phyloP scores from a whole-genome alignment of 169 alveolate genomes.

The Plasmodium yoelii region DNA sequence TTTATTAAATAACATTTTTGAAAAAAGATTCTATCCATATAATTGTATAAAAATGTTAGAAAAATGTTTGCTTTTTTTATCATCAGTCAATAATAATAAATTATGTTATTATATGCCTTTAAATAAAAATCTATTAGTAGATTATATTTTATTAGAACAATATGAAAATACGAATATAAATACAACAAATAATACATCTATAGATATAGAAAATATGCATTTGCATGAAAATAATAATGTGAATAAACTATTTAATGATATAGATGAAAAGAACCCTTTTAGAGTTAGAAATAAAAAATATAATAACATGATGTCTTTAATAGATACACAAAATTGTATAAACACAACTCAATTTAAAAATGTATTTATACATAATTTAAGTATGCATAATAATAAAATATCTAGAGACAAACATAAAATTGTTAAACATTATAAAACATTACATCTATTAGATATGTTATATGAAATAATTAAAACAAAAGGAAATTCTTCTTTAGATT shows the following conservation, averaged over 20 bases:
- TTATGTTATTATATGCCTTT: slow-evolving; percentile 69
- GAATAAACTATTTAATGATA: background rate
- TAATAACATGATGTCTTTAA: slow-evolving; percentile 31
- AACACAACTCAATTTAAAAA: slow-evolving; percentile 45
- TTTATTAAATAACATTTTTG: slow-evolving; percentile 47
- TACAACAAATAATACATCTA: background rate
- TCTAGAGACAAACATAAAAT: slow-evolving; percentile 20
- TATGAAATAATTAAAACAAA: slow-evolving; percentile 68
- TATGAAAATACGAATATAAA: slow-evolving; percentile 6
- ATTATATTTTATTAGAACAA: slow-evolving; percentile 68
- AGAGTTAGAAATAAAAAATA: slow-evolving; percentile 51
- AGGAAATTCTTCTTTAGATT: slow-evolving; percentile 38
- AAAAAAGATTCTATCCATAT: slow-evolving; percentile 56
- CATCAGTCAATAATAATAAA: slow-evolving; percentile 71
- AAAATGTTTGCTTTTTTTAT: slow-evolving; percentile 50
- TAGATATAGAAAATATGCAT: background rate
- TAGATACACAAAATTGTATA: slow-evolving; percentile 38
- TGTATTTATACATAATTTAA: slow-evolving; percentile 59
- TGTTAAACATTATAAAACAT: slow-evolving; percentile 40
- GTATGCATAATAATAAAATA: slow-evolving; percentile 4
- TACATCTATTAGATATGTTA: slow-evolving; percentile 56
- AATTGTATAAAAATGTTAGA: slow-evolving; percentile 68
- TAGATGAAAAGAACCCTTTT: slow-evolving; percentile 12
- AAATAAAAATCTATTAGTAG: slow-evolving; percentile 59
- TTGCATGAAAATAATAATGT: background rate